Conservation (phyloP, 768 basidiomycete genomes). For the Phylloporus sp. region DNA sequence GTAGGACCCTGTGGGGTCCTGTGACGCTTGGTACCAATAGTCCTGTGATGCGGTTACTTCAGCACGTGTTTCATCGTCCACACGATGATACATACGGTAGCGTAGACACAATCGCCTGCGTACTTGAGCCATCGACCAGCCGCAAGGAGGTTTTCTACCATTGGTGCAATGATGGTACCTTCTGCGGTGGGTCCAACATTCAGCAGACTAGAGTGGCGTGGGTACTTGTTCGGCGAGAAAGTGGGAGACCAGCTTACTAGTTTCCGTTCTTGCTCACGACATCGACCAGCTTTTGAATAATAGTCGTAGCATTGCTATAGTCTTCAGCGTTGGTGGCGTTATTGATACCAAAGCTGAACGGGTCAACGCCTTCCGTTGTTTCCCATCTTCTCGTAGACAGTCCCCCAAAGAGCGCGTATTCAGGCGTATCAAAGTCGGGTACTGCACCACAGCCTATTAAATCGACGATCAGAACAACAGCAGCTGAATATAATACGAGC, state of each 20-base stretch:
- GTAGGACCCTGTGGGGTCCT: constrained; percentile 32
- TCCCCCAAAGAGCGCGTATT: constrained; percentile 46
- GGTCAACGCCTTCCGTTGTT: constrained; percentile 56
- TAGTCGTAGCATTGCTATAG: constrained; percentile 48
- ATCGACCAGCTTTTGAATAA: constrained; percentile 51
- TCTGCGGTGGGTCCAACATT: constrained; percentile 55
- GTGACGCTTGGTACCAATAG: constrained; percentile 47
- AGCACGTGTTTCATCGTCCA: neutral
- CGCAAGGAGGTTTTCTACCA: constrained; percentile 45
- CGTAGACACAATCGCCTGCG: constrained; percentile 50
- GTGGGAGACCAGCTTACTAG: constrained; percentile 36
- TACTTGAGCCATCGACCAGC: constrained; percentile 51
- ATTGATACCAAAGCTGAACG: constrained; percentile 48
- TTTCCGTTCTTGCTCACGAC: constrained; percentile 63
- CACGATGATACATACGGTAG: constrained; percentile 37
- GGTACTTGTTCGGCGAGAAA: neutral
- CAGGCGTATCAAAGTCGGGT: constrained; percentile 55
- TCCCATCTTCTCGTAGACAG: constrained; percentile 52
- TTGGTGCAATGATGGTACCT: constrained; percentile 48
- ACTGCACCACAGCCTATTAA: constrained; percentile 43
- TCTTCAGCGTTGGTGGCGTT: constrained; percentile 37
- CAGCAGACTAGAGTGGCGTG: constrained; percentile 35
- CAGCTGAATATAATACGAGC: neutral
- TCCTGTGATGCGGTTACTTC: constrained; percentile 27
- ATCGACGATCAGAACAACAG: neutral